Percentiles rank a stretch among this genome's conserved stretches.
These are phyloP conservation scores for Inonotus hispidus DNA, from an alignment of 1,284 basidiomycete species.

Conservation along the genomic window DNA sequence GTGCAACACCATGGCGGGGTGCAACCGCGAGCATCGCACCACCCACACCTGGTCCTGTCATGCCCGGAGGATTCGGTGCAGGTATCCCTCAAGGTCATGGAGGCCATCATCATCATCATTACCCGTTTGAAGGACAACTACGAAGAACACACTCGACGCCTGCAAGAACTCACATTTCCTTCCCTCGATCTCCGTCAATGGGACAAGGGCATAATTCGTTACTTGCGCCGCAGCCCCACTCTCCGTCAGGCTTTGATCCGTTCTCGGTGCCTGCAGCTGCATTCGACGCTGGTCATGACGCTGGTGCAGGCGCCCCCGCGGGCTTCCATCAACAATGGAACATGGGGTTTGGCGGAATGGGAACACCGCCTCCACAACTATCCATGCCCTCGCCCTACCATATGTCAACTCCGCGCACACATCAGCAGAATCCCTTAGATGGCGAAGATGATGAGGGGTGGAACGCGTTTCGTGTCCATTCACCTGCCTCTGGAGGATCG, in stretches of 20 bases:
- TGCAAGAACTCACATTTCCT: background rate
- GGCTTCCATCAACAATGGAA: background rate
- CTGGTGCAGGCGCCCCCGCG: background rate
- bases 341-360: background rate
- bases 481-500: background rate
- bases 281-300: background rate
- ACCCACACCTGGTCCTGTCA: background rate
- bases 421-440: background rate
- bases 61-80: slow-evolving; percentile 15
- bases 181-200: background rate
- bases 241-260: background rate
- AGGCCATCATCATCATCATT: background rate
- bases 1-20: background rate
- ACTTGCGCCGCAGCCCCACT: background rate
- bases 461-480: background rate
- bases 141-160: background rate
- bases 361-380: background rate
- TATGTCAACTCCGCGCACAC: background rate
- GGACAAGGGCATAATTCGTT: background rate
- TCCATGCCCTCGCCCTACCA: background rate
- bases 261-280: slow-evolving; percentile 2
- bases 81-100: background rate
- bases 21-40: background rate
- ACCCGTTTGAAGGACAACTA: background rate
- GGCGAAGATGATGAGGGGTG: background rate